Conservation (phyloP, 352 stramenopile genomes). For the Phytophthora agathidicida region DNA sequence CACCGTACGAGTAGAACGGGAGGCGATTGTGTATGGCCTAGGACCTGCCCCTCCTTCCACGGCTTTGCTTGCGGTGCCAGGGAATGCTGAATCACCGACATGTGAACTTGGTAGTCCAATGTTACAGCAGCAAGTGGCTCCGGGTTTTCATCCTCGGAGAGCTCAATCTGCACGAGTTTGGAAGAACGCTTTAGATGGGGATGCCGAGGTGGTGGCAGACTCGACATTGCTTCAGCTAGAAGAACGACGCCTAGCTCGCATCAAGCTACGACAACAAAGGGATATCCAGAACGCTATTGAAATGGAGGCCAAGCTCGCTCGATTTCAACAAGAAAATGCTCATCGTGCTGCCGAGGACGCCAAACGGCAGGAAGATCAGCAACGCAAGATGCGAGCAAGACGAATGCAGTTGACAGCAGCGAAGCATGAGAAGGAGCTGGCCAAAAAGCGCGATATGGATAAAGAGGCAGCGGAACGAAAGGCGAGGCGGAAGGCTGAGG, state of each 20-base stretch:
- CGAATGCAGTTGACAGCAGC: conserved; percentile 52
- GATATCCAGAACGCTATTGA: conserved; percentile 82
- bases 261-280: conserved; percentile 74
- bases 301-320: conserved; percentile 74
- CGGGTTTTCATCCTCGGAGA: conserved; percentile 33
- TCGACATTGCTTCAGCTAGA: conserved; percentile 73
- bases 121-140: conserved; percentile 17
- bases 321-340: conserved; percentile 69
- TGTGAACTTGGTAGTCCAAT: conserved; percentile 10
- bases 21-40: conserved; percentile 51
- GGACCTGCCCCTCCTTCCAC: conserved; percentile 36
- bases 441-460: conserved; percentile 70
- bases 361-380: conserved; percentile 61
- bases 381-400: conserved; percentile 54
- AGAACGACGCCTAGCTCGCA: conserved; percentile 60
- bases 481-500: conserved; percentile 38
- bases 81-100: conserved; percentile 16
- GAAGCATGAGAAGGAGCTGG: conserved; percentile 68
- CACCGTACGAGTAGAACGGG: conserved; percentile 56
- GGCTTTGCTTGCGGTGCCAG: conserved; percentile 16
- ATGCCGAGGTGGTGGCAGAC: conserved; percentile 19
- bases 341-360: conserved; percentile 55
- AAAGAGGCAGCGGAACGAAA: conserved; percentile 53
- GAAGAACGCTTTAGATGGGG: conserved; percentile 6
- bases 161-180: conserved; percentile 33